These are phyloP conservation scores for Penicillium ochrochloron DNA, from an alignment of 495 filamentous ascomycete genomes.

Conservation along the genomic window DNA sequence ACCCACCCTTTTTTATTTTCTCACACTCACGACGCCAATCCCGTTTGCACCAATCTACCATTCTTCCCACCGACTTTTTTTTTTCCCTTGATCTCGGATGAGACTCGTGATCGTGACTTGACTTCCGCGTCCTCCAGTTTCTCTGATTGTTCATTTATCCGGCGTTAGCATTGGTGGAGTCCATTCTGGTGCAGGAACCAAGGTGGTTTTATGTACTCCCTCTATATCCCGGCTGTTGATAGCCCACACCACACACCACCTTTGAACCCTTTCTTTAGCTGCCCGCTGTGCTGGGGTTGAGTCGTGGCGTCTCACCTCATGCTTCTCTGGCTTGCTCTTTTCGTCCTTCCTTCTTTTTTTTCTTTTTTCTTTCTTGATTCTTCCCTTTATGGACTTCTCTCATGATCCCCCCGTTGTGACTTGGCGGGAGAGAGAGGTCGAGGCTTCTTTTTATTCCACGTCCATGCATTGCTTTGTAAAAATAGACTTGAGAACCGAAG, in stretches of 20 bases:
- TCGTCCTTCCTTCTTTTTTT: slow-evolving; percentile 23
- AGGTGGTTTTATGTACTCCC: slow-evolving; percentile 28
- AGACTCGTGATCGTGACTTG: slow-evolving; percentile 34
- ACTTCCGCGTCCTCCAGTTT: slow-evolving; percentile 32
- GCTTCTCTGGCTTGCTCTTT: slow-evolving; percentile 20
- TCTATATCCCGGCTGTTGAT: slow-evolving; percentile 30
- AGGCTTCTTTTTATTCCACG: slow-evolving; percentile 21
- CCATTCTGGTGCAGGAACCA: slow-evolving; percentile 34
- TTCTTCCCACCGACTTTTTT: slow-evolving; percentile 18
- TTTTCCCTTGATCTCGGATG: slow-evolving; percentile 26
- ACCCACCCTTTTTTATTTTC: slow-evolving; percentile 2
- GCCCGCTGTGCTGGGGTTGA: slow-evolving; percentile 2
- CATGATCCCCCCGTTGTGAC: slow-evolving; percentile 17
- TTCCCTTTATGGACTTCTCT: slow-evolving; percentile 21
- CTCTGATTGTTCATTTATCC: slow-evolving; percentile 35
- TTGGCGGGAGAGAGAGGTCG: slow-evolving; percentile 19
- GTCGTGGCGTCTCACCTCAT: slow-evolving; percentile 6
- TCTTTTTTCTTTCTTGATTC: slow-evolving; percentile 23
- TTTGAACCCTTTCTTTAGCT: slow-evolving; percentile 7
- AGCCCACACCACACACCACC: slow-evolving; percentile 2
- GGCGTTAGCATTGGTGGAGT: slow-evolving; percentile 43
- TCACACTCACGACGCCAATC: slow-evolving; percentile 29
- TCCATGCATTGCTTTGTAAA: slow-evolving; percentile 47
- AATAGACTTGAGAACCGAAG: slow-evolving; percentile 47
- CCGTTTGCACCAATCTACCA: slow-evolving; percentile 24